A percentile compares a stretch with the other conserved stretches of the same genome.
Evolutionary conservation across 78 protist genomes (phyloP).

Genomic region (Dictyostelium capitatum): DNA sequence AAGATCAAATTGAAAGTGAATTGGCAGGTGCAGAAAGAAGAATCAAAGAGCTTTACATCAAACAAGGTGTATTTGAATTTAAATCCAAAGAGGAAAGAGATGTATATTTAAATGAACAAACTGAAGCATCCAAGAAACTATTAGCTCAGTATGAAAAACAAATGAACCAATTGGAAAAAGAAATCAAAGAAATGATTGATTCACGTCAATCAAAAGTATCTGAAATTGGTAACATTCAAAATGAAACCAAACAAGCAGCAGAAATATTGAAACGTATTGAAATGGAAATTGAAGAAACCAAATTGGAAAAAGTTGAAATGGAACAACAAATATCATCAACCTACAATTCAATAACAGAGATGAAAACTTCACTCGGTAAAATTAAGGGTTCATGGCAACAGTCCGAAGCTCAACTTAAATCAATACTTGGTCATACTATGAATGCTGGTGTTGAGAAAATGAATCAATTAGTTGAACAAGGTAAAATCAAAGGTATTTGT

Average conservation of each 20-base stretch:
- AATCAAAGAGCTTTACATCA: constrained; percentile 82
- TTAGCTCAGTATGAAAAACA: constrained; percentile 39
- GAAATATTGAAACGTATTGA: constrained; percentile 13
- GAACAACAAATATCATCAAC: background rate
- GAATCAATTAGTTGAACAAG: constrained; percentile 25
- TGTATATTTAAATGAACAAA: constrained; percentile 75
- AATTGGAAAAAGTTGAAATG: constrained; percentile 11
- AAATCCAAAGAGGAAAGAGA: constrained; percentile 85
- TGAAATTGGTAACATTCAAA: too few relatives aligned
- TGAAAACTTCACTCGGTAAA: background rate
- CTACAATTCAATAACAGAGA: background rate
- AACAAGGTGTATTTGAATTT: constrained; percentile 88
- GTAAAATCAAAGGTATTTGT: constrained; percentile 83
- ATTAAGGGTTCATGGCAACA: constrained; percentile 1
- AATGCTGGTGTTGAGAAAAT: constrained; percentile 17
- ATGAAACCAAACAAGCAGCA: background rate
- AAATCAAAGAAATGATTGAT: constrained; percentile 3
- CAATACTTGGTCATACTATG: constrained; percentile 30
- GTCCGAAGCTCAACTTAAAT: constrained; percentile 44
- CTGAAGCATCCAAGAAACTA: background rate
- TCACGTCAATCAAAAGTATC: background rate
- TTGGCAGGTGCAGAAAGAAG: constrained; percentile 25
- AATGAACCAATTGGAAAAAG: background rate
- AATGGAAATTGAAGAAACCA: background rate
- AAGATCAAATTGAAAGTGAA: constrained; percentile 15